Evolutionary conservation across 2,329 filamentous ascomycete genomes (phyloP), one percentile per base, ranked within the genome.

Genomic region (Metarhizium anisopliae): DNA sequence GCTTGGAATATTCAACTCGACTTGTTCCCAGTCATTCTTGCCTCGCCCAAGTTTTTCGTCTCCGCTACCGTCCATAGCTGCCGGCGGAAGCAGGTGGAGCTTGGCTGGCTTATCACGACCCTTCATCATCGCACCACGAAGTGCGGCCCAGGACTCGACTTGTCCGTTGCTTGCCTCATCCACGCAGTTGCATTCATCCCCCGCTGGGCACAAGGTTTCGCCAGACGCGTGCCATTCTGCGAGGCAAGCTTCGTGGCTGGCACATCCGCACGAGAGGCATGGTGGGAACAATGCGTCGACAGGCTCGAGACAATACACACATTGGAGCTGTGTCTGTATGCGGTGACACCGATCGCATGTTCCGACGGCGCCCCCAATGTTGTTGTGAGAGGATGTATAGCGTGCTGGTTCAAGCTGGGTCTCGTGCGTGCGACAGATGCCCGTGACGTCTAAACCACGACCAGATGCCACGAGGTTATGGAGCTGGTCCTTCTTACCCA

Each of bases 101-200:
- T 64, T 56, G 13, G 58, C 60, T 29, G 45, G 38, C 43, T 42
- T 55, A 52, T 38, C 29, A 29, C 62, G 62, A 0, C 65, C 65
- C 58, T 68, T 74, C 54, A 68, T 64, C 66, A 73, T 67, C 11
- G 68, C 70, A 6, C 68, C 69, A 38, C 68, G 66, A 0, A 73
- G 62, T 3, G 80, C 81, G 0, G 78, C 77, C 79, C 83, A 84
- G 20, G 79, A 82, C 66, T 85, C 83, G 8, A 85, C 77, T 45
- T 82, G 74, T 1, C 81, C 82, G 50, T 72, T 75, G 56, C 72
- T 73, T 1, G 83, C 82, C 59, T 84, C 78, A 14, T 78, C 73
- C 0, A 78, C 74, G 61, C 84, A 87, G 57, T 80, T 73, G 63
- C 84, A 87, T 64, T 86, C 84, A 62, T 86, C 84, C 1, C 83